phyloP scores from a whole-genome alignment of 2,329 filamentous ascomycete species.

The Ascochyta fabae region DNA sequence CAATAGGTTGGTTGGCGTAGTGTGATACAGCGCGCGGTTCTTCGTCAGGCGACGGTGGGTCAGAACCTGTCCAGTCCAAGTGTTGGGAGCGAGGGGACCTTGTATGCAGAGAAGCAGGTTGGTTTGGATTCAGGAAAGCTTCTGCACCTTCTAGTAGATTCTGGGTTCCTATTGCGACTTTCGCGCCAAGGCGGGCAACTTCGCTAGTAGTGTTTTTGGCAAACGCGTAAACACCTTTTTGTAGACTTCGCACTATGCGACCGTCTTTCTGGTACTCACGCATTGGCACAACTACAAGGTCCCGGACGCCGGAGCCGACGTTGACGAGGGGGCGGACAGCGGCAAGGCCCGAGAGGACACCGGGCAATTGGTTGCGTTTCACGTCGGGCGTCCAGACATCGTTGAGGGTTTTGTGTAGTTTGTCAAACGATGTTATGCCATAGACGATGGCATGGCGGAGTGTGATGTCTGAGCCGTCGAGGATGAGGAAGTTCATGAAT shows the following conservation, averaged over 20 bases:
- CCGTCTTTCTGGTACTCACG: constrained; percentile 94
- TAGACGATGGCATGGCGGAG: constrained; percentile 91
- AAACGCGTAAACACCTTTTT: constrained; percentile 88
- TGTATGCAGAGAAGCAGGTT: constrained; percentile 39
- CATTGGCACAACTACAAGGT: constrained; percentile 88
- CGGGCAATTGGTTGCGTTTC: constrained; percentile 84
- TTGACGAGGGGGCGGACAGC: constrained; percentile 91
- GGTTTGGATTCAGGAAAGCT: constrained; percentile 66
- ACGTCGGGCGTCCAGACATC: constrained; percentile 98
- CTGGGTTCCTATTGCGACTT: constrained; percentile 92
- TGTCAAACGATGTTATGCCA: constrained; percentile 88
- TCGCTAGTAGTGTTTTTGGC: constrained; percentile 93
- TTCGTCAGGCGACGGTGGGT: constrained; percentile 69
- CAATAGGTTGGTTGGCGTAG: constrained; percentile 92
- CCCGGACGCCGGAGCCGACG: constrained; percentile 83
- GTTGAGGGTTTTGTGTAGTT: constrained; percentile 86
- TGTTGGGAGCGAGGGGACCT: constrained; percentile 27
- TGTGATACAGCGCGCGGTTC: constrained; percentile 81
- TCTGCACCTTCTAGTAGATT: constrained; percentile 91
- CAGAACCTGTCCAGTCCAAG: constrained; percentile 58
- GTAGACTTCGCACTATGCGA: constrained; percentile 85
- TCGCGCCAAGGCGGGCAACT: constrained; percentile 91
- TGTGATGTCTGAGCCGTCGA: constrained; percentile 86
- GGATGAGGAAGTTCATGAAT: constrained; percentile 97
- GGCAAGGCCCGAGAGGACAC: constrained; percentile 85